Evolutionary conservation across 108 stramenopile genomes (phyloP).

Genomic region (Discostella pseudostelligera): DNA sequence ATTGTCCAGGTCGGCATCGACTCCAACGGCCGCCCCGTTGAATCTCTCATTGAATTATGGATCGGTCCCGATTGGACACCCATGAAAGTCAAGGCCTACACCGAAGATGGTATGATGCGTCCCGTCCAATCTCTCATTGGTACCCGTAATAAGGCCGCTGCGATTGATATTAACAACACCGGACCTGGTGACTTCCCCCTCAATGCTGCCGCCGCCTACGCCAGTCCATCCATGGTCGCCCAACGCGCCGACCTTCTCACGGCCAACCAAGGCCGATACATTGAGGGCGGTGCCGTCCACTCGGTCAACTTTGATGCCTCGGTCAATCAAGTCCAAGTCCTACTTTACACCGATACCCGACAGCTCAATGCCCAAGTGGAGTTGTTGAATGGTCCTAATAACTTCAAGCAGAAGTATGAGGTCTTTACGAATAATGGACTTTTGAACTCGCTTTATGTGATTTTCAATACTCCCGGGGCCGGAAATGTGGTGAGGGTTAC

Average conservation of each 20-base stretch:
- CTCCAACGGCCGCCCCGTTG: conserved; percentile 53
- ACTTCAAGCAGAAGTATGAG: conserved; percentile 59
- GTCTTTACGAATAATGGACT: conserved; percentile 54
- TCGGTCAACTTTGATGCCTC: conserved; percentile 50
- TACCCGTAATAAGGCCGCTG: conserved; percentile 55
- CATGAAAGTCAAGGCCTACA: conserved; percentile 60
- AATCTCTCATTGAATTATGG: conserved; percentile 50
- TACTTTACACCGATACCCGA: conserved; percentile 51
- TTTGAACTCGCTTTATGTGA: conserved; percentile 52
- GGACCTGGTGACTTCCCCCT: conserved; percentile 54
- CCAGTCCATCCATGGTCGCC: conserved; percentile 37
- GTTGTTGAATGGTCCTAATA: conserved; percentile 55
- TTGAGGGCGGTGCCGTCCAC: conserved; percentile 54
- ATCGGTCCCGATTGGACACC: conserved; percentile 66
- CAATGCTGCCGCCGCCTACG: conserved; percentile 49
- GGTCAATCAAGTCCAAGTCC: conserved; percentile 50
- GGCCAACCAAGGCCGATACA: conserved; percentile 48
- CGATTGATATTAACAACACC: conserved; percentile 55
- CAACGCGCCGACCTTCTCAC: conserved; percentile 49
- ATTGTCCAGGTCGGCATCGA: conserved; percentile 53
- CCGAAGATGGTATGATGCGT: conserved; percentile 55
- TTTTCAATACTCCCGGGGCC: conserved; percentile 54
- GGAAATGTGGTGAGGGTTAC: conserved; percentile 51
- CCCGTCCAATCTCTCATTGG: conserved; percentile 53
- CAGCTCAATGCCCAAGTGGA: conserved; percentile 56